Conservation (phyloP, 2,329 filamentous ascomycete genomes). For the Aspergillus transmontanensis region DNA sequence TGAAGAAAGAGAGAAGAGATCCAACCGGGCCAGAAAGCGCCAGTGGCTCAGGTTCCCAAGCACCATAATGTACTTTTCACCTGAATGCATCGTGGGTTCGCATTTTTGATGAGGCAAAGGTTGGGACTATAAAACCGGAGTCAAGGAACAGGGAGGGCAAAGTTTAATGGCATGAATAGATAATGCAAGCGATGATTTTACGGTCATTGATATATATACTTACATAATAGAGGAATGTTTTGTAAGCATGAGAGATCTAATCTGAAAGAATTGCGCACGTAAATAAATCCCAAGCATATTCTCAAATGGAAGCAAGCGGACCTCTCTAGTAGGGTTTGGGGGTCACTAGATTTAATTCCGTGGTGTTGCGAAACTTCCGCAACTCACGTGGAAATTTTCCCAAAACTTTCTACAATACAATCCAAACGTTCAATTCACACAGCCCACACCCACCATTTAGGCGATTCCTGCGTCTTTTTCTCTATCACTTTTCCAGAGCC, state of each 20-base stretch:
- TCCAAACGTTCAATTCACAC: not conserved
- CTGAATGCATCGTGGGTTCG: not conserved
- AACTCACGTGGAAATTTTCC: constrained; percentile 22
- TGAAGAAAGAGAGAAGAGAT: constrained; percentile 29
- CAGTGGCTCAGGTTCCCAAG: constrained; percentile 8
- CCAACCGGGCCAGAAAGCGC: constrained; percentile 3
- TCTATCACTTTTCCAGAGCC: not conserved
- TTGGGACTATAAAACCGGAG: constrained; percentile 4
- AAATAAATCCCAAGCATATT: not conserved
- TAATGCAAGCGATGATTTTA: constrained; percentile 21
- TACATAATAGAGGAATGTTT: not conserved
- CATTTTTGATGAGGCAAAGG: not conserved
- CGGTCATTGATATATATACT: constrained; percentile 8
- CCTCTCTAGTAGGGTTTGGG: not conserved
- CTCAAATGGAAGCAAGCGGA: not conserved
- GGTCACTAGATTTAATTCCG: not conserved
- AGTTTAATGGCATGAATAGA: constrained; percentile 14
- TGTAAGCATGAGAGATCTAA: not conserved
- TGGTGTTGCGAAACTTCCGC: not conserved
- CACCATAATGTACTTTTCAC: not conserved
- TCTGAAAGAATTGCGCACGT: not conserved
- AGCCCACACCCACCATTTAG: not conserved
- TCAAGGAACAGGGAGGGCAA: constrained; percentile 4
- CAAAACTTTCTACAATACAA: constrained; percentile 6
- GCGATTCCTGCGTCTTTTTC: not conserved